Evolutionary conservation across 2,329 filamentous ascomycete species (phyloP).

Genomic region (Aspergillus fischeri): DNA sequence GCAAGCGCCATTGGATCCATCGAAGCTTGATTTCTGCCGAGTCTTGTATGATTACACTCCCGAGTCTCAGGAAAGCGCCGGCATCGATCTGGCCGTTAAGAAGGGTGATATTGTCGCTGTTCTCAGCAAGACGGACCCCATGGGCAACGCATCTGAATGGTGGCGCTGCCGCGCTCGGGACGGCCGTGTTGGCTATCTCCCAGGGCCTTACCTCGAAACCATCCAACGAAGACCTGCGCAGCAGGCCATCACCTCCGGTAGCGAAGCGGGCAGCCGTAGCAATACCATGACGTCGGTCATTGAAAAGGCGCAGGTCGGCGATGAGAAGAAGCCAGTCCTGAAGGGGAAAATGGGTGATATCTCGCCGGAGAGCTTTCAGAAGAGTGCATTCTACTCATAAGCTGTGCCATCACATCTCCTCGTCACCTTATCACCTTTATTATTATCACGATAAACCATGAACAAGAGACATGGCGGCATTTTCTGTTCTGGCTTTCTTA

Average conservation of each 20-base stretch:
- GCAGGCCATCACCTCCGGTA: constrained; percentile 41
- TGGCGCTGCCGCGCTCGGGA: constrained; percentile 92
- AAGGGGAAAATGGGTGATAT: constrained; percentile 62
- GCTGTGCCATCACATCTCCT: background rate
- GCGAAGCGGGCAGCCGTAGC: constrained; percentile 45
- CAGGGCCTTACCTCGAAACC: constrained; percentile 80
- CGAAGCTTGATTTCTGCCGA: constrained; percentile 93
- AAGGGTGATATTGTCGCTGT: constrained; percentile 96
- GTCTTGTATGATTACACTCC: constrained; percentile 92
- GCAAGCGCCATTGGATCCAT: constrained; percentile 65
- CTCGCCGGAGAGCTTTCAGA: constrained; percentile 66
- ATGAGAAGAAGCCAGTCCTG: constrained; percentile 46
- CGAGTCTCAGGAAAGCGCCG: constrained; percentile 58
- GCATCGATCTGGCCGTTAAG: constrained; percentile 84
- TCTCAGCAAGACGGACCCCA: constrained; percentile 83
- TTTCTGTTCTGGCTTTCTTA: background rate
- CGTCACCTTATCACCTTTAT: background rate
- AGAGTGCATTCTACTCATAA: constrained; percentile 64
- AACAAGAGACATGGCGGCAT: background rate
- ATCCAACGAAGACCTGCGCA: constrained; percentile 55
- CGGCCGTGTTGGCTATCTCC: constrained; percentile 85
- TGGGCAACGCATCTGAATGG: constrained; percentile 92
- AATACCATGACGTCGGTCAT: constrained; percentile 48
- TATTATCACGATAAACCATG: background rate
- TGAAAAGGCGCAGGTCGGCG: constrained; percentile 15